Evolutionary conservation across 2,329 filamentous ascomycete genomes (phyloP).

Genomic region (Cadophora gregata): DNA sequence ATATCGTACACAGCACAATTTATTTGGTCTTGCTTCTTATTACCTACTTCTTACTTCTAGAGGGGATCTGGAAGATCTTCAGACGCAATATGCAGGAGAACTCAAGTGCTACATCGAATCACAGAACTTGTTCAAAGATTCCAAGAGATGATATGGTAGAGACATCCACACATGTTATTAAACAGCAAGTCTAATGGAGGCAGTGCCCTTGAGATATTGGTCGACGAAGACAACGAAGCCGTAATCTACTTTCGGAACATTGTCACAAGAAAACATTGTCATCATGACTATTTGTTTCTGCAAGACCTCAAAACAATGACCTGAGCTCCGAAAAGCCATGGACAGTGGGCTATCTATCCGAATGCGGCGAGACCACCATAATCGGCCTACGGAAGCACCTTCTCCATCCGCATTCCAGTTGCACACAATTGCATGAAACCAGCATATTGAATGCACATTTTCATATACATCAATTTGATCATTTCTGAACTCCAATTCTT

Average conservation of each 20-base stretch:
- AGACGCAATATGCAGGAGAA: slow-evolving; percentile 23
- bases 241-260: too few species aligned
- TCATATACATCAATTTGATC: not conserved
- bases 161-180: not conserved
- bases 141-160: not conserved
- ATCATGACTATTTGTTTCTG: too few species aligned
- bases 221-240: not conserved
- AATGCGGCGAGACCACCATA: not conserved
- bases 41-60: slow-evolving; percentile 31
- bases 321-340: not conserved
- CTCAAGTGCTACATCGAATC: slow-evolving; percentile 26
- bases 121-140: not conserved
- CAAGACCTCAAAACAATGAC: not conserved
- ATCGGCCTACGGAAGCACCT: not conserved
- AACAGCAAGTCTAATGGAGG: not conserved
- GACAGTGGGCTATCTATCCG: not conserved
- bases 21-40: slow-evolving; percentile 34
- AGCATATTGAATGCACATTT: not conserved
- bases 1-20: slow-evolving; percentile 34
- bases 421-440: not conserved
- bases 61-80: slow-evolving; percentile 29
- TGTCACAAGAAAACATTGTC: too few species aligned
- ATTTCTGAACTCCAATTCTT: too few species aligned
- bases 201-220: not conserved
- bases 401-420: not conserved